Evolutionary conservation across 2,329 filamentous ascomycete genomes (phyloP).

Genomic region (Gnomoniopsis sp.): DNA sequence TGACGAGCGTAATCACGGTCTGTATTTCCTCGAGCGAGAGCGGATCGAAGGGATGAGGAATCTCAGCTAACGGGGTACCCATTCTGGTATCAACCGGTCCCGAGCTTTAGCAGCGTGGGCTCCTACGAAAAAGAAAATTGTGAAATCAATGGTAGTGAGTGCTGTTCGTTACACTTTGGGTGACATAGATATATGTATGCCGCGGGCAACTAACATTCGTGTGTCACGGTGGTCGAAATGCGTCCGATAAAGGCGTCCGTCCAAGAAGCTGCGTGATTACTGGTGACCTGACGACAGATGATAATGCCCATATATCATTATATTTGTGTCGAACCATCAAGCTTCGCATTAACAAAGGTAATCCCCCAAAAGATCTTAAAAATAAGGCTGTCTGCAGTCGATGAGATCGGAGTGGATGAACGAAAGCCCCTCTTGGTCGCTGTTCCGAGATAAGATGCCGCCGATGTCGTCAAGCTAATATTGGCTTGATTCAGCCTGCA

Average conservation of each 20-base stretch:
- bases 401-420: constrained; percentile 16
- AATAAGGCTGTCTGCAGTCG: neutral
- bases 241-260: constrained; percentile 9
- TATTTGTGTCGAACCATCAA: constrained; percentile 3
- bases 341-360: constrained; percentile 12
- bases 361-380: neutral
- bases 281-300: neutral
- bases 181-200: neutral
- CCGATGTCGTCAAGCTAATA: constrained; percentile 14
- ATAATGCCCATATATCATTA: constrained; percentile 4
- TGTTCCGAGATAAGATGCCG: constrained; percentile 6
- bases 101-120: neutral
- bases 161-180: neutral
- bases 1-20: constrained; percentile 63
- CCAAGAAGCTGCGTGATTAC: constrained; percentile 1
- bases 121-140: neutral
- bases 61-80: constrained; percentile 15
- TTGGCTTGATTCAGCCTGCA: constrained; percentile 6
- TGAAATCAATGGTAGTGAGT: neutral
- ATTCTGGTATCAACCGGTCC: constrained; percentile 11
- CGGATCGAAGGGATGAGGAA: constrained; percentile 71
- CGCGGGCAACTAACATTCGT: neutral
- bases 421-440: neutral
- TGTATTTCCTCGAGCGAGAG: constrained; percentile 72
- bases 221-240: neutral